phyloP scores from a whole-genome alignment of 2,329 filamentous ascomycete genomes.

The Graphilbum ipis-grandicollis region DNA sequence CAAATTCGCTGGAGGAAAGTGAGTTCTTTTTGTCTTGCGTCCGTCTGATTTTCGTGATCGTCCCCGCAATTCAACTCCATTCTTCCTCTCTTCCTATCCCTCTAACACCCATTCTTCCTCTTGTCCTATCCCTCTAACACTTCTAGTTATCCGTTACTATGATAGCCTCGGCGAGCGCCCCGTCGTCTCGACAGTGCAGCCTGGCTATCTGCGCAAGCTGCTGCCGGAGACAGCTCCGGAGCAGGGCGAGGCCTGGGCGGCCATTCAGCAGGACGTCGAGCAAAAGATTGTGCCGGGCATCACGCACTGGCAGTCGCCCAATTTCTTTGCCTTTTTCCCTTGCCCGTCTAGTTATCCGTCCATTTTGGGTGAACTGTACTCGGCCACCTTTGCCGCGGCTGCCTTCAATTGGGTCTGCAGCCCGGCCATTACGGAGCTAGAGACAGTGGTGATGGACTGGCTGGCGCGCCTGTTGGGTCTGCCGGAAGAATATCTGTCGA shows the following conservation, averaged over 20 bases:
- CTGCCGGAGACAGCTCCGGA: constrained; percentile 51
- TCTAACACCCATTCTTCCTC: too few relatives aligned
- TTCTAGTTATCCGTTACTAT: constrained; percentile 65
- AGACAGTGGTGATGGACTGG: constrained; percentile 90
- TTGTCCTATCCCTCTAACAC: too few relatives aligned
- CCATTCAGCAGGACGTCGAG: constrained; percentile 72
- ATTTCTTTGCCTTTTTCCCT: constrained; percentile 94
- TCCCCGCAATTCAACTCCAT: too few relatives aligned
- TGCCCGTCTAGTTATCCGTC: constrained; percentile 66
- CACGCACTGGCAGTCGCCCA: constrained; percentile 84
- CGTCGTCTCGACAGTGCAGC: constrained; percentile 62
- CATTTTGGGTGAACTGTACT: constrained; percentile 87
- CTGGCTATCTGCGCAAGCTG: constrained; percentile 70
- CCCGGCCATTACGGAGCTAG: constrained; percentile 80
- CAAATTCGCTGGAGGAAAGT: constrained; percentile 72
- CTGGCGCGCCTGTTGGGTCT: constrained; percentile 59
- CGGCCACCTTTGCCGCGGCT: constrained; percentile 69
- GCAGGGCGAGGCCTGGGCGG: constrained; percentile 54
- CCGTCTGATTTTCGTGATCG: too few relatives aligned
- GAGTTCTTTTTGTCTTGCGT: too few relatives aligned
- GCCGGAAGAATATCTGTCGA: constrained; percentile 56
- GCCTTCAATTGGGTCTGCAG: constrained; percentile 97
- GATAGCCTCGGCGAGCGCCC: constrained; percentile 51
- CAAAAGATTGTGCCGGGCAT: constrained; percentile 78
- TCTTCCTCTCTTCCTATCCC: too few relatives aligned